Conservation (phyloP, 179 eudicot genomes). For the Patellifolia procumbens region DNA sequence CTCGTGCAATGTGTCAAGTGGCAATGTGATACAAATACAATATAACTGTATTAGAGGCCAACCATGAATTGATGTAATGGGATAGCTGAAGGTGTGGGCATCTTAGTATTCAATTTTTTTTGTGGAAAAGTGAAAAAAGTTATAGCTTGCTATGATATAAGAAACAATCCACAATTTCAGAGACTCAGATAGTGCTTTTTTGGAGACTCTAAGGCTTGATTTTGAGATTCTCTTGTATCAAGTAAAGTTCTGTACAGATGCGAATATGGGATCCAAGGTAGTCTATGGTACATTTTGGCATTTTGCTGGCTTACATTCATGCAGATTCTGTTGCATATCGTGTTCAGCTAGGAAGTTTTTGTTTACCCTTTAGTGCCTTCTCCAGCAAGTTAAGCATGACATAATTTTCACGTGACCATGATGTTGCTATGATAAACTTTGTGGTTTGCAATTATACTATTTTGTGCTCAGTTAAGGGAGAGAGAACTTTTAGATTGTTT, state of each 20-base stretch:
- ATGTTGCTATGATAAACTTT: neutral
- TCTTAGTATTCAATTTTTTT: neutral
- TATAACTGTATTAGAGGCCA: neutral
- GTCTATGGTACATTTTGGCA: neutral
- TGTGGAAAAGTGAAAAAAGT: neutral
- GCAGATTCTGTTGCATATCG: neutral
- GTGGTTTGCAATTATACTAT: neutral
- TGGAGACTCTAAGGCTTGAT: neutral
- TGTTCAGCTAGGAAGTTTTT: too few relatives aligned
- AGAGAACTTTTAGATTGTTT: neutral
- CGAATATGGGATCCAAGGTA: neutral
- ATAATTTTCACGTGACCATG: neutral
- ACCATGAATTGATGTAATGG: neutral
- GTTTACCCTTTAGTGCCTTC: neutral
- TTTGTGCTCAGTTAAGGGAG: neutral
- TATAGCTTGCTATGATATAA: neutral
- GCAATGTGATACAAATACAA: neutral
- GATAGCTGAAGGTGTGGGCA: slow-evolving; percentile 4
- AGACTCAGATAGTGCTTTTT: neutral
- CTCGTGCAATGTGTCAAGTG: neutral
- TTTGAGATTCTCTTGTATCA: neutral
- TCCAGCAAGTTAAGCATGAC: neutral
- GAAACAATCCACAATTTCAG: neutral
- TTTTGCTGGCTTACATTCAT: neutral
- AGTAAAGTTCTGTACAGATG: neutral